Evolutionary conservation across 2,329 filamentous ascomycete species (phyloP), one percentile per base, ranked within the genome.

Genomic region (Arthrobotrys sinensis): DNA sequence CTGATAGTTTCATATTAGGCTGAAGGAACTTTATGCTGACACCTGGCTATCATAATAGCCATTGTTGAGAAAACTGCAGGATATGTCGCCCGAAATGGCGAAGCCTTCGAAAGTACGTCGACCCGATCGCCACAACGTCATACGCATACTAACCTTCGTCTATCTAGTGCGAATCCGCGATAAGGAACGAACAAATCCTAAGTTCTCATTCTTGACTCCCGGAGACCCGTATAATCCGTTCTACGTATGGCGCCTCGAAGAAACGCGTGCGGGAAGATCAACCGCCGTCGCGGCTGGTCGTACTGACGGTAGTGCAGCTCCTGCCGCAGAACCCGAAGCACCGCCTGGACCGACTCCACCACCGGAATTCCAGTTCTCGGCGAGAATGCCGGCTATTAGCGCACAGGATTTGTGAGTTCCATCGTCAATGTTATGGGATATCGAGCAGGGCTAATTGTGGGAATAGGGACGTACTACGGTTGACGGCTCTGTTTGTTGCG

Each of bases 331-430:
- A 81, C 86, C 85, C 62, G 88, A 89, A 84, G 93, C 92, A 83
- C 91, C 93, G 50, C 89, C 92, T 84, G 95, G 94, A 21, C 95
- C 95, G 6, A 90, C 91, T 50, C 90, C 94, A 82, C 96, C 96
- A 14, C 89, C 92, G 72, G 92, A 94, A 82, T 98, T 96, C 83
- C 90, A 92, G 81, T 99, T 97, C 86, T 97, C 93, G 70, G 94
- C 96, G 81, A 92, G 94, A 83, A 97, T 98, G 93, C 96, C 96
- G 73, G 95, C 94, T 81, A 97, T 99, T 86, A 97, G 92, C 85
- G 93, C 96, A 80, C 93, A 97, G 85, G 96, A 99, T 87, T 86
- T 98, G 79, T 90, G 91, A 66, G 87, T 91, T 24, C 86, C 91
- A 75, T 89, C 88, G 80, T 40, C 16, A 19, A 48, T 62, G 21